Conservation (phyloP, 2,329 filamentous ascomycete species). For the Fusarium poae region DNA sequence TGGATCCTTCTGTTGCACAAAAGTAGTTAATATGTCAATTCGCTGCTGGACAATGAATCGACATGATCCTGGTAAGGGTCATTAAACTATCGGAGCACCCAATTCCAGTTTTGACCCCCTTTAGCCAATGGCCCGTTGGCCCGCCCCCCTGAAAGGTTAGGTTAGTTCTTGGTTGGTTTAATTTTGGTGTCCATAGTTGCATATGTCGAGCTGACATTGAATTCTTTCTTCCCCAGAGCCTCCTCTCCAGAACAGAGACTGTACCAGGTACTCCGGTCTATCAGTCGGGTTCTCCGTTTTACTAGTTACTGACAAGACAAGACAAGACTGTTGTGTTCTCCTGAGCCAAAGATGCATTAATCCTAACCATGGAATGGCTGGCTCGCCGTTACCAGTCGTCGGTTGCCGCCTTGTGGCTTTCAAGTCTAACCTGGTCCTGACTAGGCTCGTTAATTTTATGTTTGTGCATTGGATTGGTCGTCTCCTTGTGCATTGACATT, state of each 20-base stretch:
- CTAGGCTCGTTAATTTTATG: slow-evolving; percentile 30
- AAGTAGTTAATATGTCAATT: neutral
- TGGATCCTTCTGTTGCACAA: neutral
- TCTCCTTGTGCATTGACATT: slow-evolving; percentile 11
- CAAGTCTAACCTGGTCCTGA: slow-evolving; percentile 19
- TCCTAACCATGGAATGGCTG: slow-evolving; percentile 27
- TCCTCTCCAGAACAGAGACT: neutral
- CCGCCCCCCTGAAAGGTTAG: slow-evolving; percentile 15
- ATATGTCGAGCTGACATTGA: neutral
- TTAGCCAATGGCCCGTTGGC: slow-evolving; percentile 48
- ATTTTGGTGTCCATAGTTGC: neutral
- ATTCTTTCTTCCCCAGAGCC: slow-evolving; percentile 21
- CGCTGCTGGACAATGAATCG: slow-evolving; percentile 21
- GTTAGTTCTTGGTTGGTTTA: slow-evolving; percentile 3
- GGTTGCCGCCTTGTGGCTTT: slow-evolving; percentile 17
- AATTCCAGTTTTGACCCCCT: slow-evolving; percentile 52
- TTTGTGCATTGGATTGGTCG: slow-evolving; percentile 3
- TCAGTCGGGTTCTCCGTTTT: neutral
- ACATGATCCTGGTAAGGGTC: slow-evolving; percentile 46
- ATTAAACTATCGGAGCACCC: slow-evolving; percentile 55
- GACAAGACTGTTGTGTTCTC: slow-evolving; percentile 6
- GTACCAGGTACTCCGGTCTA: neutral
- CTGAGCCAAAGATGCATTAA: slow-evolving; percentile 25
- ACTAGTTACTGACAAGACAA: neutral
- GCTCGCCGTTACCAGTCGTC: slow-evolving; percentile 30